Conservation (phyloP, 2,329 filamentous ascomycete species). For the Myotisia sp. region DNA sequence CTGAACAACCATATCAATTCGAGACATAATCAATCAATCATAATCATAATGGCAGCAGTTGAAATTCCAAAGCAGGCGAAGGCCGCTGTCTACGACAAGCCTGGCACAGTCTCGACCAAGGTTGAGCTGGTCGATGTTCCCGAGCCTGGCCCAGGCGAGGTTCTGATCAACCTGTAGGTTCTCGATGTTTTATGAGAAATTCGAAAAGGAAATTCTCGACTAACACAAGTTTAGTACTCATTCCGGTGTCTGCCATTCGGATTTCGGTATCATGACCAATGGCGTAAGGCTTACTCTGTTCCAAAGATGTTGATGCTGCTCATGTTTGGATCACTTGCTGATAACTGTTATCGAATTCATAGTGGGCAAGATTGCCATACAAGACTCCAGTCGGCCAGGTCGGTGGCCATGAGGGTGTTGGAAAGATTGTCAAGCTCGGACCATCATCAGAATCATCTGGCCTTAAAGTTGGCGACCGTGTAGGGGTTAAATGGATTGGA, state of each 20-base stretch:
- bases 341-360: conserved; percentile 12
- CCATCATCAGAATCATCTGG: conserved; percentile 41
- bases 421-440: conserved; percentile 51
- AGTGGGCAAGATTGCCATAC: conserved; percentile 44
- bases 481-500: conserved; percentile 56
- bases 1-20: neutral
- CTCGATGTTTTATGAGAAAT: neutral
- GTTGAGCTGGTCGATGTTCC: conserved; percentile 50
- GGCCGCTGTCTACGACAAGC: conserved; percentile 50
- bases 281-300: conserved; percentile 17
- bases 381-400: conserved; percentile 49
- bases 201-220: neutral
- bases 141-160: conserved; percentile 48
- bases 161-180: conserved; percentile 45
- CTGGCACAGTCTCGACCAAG: conserved; percentile 50
- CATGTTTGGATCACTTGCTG: neutral
- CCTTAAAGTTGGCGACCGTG: conserved; percentile 52
- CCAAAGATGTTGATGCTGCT: conserved; percentile 2
- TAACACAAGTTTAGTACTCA: conserved; percentile 32
- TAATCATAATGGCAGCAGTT: conserved; percentile 20
- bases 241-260: conserved; percentile 51
- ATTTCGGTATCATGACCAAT: conserved; percentile 44
- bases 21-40: neutral
- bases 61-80: conserved; percentile 47
- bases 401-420: conserved; percentile 57